Evolutionary conservation across 345 rosid genomes (phyloP).

Genomic region (Lumnitzera racemosa): DNA sequence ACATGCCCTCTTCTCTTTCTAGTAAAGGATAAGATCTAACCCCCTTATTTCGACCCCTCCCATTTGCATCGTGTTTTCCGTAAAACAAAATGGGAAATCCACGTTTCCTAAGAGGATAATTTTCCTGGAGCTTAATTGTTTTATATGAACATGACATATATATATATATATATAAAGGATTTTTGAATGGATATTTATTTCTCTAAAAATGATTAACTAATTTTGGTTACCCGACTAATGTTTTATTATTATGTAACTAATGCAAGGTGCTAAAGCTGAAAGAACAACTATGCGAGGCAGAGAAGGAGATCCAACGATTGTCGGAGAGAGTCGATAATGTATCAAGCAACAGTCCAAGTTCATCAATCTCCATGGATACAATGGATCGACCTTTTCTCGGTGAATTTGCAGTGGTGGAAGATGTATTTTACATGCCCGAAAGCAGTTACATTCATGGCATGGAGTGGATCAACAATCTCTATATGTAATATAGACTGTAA

Average conservation of each 20-base stretch:
- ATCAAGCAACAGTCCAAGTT: conserved; percentile 42
- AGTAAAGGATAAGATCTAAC: neutral
- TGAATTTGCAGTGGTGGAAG: conserved; percentile 35
- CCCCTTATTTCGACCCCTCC: too few relatives aligned
- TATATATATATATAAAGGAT: too few relatives aligned
- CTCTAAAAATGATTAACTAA: too few relatives aligned
- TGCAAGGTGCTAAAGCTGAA: conserved; percentile 58
- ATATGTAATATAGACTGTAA: too few relatives aligned
- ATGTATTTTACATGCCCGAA: conserved; percentile 35
- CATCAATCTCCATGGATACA: conserved; percentile 37
- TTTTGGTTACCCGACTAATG: neutral
- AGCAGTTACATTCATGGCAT: conserved; percentile 23
- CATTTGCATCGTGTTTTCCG: too few relatives aligned
- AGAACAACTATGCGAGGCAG: conserved; percentile 36
- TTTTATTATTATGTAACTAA: neutral
- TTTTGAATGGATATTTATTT: neutral
- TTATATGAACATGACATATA: neutral
- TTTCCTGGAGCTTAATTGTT: too few relatives aligned
- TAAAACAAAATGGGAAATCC: too few relatives aligned
- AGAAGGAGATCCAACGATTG: conserved; percentile 43
- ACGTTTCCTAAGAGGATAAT: too few relatives aligned
- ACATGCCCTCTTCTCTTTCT: conserved; percentile 4
- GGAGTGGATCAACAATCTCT: conserved; percentile 3
- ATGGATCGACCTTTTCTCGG: conserved; percentile 32
- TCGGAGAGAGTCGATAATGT: conserved; percentile 31